Base-by-base conservation (phyloP, 148 eudicot species). In the Limonium bicolor region DNA sequence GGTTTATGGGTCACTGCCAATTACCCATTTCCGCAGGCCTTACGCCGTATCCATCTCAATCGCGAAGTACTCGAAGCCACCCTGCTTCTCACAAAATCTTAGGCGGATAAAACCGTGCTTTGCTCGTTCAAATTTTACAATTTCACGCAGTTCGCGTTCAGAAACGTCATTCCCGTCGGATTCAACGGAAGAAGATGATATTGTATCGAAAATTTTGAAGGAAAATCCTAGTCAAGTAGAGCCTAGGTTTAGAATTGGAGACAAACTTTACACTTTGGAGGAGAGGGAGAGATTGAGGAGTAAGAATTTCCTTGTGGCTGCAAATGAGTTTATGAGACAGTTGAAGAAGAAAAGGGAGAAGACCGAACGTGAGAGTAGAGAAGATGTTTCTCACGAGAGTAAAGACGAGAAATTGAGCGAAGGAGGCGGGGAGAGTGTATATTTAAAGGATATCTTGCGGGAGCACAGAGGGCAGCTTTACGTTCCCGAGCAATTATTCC, bases 201-300 rank as follows among this genome's bases (percentile, higher is more conserved):
- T 76, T 54, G 67, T 82, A 20, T 52, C 88, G 3, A 71, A 85
- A 78, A 78, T 82, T 69, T 73, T 87, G 69, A 76, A 64, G 58
- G 76, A 76, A 58, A 82, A 87, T 59, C 96, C 96, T 51, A 78
- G 85, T 50, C 94, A 78, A 59, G 75, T 87, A 11, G 96, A 82
- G 65, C 94, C 94, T 63, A 76, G 46, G 53, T 71, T 47, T 34
- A 54, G 63, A 51, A 52, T 76, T 59, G 80, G 85, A 8, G 58
- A 61, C 24, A 63, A 76, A 46, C 66, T 87, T 29, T 78, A 67
- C 32, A 73, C 85, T 14, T 39, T 65, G 53, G 65, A 71, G n/a
- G 80, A 87, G 50, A 71, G 51, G 38, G 65, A 82, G 62, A 43
- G 27, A 36, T 57, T 78, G 64, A 44, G 53, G 46, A 36, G 61